Base-by-base conservation (phyloP, 768 basidiomycete species). In the Phylloporus scabripes region DNA sequence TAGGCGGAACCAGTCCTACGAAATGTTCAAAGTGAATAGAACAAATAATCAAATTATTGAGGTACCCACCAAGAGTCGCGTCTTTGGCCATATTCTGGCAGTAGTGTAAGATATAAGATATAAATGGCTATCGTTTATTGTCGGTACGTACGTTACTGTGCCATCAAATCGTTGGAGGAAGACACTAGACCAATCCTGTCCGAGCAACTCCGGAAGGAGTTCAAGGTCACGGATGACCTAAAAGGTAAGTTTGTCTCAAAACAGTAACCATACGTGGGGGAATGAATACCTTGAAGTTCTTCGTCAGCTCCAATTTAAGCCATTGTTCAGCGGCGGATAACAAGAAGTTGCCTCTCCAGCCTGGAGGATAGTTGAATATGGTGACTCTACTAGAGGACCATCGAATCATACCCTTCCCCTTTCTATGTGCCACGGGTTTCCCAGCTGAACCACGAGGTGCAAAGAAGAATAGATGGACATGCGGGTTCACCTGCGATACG, bases 181-280 rank as follows among this genome's bases (percentile, higher is more conserved):
- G 10, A 98, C 92, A 54, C 87, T 87, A 0, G 90, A 92, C 95
- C 95, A 98, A 65, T 99, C 95, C 63, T 83, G 92, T 2, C 94
- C 94, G 5, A 95, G 73, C 3, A 98, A 59, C 50, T 92, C 85
- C n/a, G 96, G 96, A 47, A 98, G 75, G 18, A 99, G 78, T 62
- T 99, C 96, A 1, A 99, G 77, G 64, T 98, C 96, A 36, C 96
- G 85, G 50, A 99, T 99, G 44, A 98, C 75, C 77, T 83, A 56
- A 33, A 50, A 42, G n/a, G 14, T 24, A 40, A 15, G 41, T 37
- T 43, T 28, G 45, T 29, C 33, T 46, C 43, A 8, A 7, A 12
- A 15, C 37, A 29, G 15, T 4, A 21, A 49, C 20, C 17, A 17
- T 2, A 11, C 5, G 41, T 5, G 5, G 11, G 4, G 38, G 15